Percentiles rank a stretch among this genome's conserved stretches.
Conservation (phyloP, 1,284 basidiomycete species). For the Naganishia albida region DNA sequence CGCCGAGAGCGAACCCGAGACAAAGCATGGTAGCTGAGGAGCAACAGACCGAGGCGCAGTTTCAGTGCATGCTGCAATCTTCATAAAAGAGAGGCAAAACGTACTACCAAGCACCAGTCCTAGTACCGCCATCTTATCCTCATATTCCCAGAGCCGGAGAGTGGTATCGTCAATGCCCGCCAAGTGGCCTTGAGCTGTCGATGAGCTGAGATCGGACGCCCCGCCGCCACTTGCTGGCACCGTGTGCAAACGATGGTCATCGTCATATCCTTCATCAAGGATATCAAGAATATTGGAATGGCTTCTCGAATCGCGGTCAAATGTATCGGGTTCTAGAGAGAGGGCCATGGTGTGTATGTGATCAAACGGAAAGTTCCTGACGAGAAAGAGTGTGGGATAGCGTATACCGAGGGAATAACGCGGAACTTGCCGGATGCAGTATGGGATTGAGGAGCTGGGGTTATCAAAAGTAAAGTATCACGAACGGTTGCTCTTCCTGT, state of each 20-base stretch:
- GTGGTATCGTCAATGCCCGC: background rate
- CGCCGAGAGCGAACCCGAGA: background rate
- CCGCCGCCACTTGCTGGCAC: too few relatives aligned
- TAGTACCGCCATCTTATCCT: conserved; percentile 14
- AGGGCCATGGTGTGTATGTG: background rate
- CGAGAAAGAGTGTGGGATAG: background rate
- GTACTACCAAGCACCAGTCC: conserved; percentile 3
- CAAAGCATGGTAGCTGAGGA: background rate
- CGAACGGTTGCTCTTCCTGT: too few relatives aligned
- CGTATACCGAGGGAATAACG: background rate
- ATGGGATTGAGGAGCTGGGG: too few relatives aligned
- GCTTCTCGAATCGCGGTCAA: background rate
- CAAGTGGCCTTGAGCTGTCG: background rate
- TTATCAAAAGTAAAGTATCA: too few relatives aligned
- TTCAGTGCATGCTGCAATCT: background rate
- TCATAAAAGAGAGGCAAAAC: too few relatives aligned
- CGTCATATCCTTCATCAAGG: too few relatives aligned
- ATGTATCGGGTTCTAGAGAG: background rate
- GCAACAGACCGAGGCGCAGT: background rate
- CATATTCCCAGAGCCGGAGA: conserved; percentile 1
- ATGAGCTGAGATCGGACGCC: too few relatives aligned
- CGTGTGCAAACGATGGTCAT: too few relatives aligned
- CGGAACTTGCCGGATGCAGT: too few relatives aligned
- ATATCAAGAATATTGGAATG: too few relatives aligned
- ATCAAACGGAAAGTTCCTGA: background rate